Conservation (phyloP, 805 yeast species). For the Yamadazyma kitorensis region DNA sequence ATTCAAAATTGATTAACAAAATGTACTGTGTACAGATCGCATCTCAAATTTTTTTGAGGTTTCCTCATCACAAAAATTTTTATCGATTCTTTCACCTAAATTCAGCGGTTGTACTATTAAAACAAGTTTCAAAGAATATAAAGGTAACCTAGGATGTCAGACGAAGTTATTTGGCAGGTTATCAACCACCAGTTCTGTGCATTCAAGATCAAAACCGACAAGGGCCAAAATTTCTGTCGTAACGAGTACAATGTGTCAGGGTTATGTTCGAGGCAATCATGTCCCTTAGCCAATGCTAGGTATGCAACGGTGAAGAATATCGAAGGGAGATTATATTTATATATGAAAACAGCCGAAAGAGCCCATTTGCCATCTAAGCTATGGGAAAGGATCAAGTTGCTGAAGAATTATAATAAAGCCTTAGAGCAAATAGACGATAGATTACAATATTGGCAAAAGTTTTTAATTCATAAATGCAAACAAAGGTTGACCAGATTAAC, state of each 20-base stretch:
- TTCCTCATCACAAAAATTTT: too few species aligned
- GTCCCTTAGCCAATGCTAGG: conserved; percentile 93
- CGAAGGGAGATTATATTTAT: conserved; percentile 76
- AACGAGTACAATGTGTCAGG: conserved; percentile 97
- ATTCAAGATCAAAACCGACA: conserved; percentile 84
- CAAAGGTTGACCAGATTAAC: conserved; percentile 93
- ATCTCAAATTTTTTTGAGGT: too few species aligned
- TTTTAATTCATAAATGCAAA: conserved; percentile 87
- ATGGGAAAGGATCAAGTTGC: conserved; percentile 93
- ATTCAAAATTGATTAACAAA: too few species aligned
- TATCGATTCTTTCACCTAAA: too few species aligned
- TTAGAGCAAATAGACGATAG: conserved; percentile 85
- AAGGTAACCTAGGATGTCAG: too few species aligned
- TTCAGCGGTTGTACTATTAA: too few species aligned
- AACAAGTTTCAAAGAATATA: too few species aligned
- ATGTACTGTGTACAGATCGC: too few species aligned
- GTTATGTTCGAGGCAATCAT: conserved; percentile 85
- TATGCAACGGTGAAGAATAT: conserved; percentile 84
- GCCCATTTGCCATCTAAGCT: conserved; percentile 90
- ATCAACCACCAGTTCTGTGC: conserved; percentile 95
- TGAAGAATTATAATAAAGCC: conserved; percentile 86
- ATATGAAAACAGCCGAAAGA: conserved; percentile 97
- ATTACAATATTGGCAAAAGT: conserved; percentile 89
- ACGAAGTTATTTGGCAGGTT: conserved; percentile 95
- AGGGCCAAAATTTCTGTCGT: conserved; percentile 89